Percentiles rank a stretch among this genome's conserved stretches.
Evolutionary conservation across 192 early-diverging fungal species (phyloP).

Genomic region (Neocallimastix lanati): DNA sequence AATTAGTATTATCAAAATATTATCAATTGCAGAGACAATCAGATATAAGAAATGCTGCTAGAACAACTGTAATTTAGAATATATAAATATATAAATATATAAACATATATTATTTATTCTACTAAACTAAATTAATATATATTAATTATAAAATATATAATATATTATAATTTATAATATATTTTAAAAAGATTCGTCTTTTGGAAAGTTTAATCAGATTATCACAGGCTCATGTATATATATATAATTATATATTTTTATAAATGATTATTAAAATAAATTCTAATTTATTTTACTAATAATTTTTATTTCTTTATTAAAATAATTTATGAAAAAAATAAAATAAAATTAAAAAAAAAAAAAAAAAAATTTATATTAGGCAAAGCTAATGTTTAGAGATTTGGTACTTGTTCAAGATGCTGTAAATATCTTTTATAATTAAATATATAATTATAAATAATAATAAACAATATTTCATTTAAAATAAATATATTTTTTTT

Average conservation of each 20-base stretch:
- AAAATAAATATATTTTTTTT: no score
- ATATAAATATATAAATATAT: no score
- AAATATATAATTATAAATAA: no score
- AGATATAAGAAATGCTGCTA: slow-evolving; percentile 40
- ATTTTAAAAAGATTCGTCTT: slow-evolving; percentile 20
- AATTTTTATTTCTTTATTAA: no score
- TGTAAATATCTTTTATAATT: slow-evolving; percentile 2
- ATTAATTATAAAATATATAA: no score
- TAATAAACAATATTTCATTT: background rate
- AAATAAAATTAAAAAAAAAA: background rate
- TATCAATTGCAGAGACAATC: slow-evolving; percentile 50
- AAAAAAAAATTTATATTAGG: slow-evolving; percentile 7
- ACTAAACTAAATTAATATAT: no score
- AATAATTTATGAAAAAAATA: no score
- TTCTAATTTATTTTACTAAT: no score
- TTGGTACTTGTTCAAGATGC: slow-evolving; percentile 38
- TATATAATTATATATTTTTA: background rate
- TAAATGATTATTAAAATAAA: no score
- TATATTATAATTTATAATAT: no score
- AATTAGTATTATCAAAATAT: slow-evolving; percentile 44
- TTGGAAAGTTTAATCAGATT: slow-evolving; percentile 44
- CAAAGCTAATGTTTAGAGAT: slow-evolving; percentile 33
- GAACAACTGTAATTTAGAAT: slow-evolving; percentile 46
- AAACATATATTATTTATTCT: no score
- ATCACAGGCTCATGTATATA: slow-evolving; percentile 34